These are phyloP conservation scores for Hypoxylon perforatum DNA, from an alignment of 495 filamentous ascomycete species.

Conservation along the genomic window DNA sequence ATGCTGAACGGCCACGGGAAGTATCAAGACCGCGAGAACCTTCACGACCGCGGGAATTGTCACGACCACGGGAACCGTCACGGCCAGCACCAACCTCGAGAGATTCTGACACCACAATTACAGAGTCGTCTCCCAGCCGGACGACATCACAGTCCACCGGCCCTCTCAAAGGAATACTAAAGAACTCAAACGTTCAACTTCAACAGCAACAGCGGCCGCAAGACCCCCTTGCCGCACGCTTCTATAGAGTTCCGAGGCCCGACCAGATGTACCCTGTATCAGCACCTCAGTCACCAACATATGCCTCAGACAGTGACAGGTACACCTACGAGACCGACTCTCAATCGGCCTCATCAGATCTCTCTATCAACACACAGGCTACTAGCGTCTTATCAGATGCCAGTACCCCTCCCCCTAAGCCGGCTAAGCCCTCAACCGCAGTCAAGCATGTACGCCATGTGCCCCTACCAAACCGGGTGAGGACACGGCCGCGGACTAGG, in stretches of 20 bases:
- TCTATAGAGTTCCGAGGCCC: constrained; percentile 41
- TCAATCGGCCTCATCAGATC: constrained; percentile 54
- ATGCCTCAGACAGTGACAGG: constrained; percentile 43
- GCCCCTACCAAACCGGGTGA: constrained; percentile 40
- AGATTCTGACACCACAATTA: constrained; percentile 28
- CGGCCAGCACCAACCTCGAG: constrained; percentile 39
- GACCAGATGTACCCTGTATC: constrained; percentile 24
- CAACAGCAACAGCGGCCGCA: constrained; percentile 25
- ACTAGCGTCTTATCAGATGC: constrained; percentile 52
- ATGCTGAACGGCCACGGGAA: constrained; percentile 22
- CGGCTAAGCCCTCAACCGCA: constrained; percentile 39
- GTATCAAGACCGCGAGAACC: too few relatives aligned
- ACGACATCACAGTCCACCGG: constrained; percentile 27
- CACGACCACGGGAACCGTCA: constrained; percentile 40
- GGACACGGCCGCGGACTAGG: constrained; percentile 46
- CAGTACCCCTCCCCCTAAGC: constrained; percentile 46
- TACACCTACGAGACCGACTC: constrained; percentile 54
- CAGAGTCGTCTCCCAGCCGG: constrained; percentile 38
- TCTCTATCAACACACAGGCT: constrained; percentile 58
- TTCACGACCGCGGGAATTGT: constrained; percentile 27
- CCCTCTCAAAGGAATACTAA: constrained; percentile 45
- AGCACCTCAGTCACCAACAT: constrained; percentile 43
- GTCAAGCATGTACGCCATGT: constrained; percentile 48
- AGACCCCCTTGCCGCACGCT: constrained; percentile 46
- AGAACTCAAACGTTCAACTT: constrained; percentile 42